These are phyloP conservation scores for Tetrahymena malaccensis DNA, from an alignment of 73 alveolate species.

Conservation along the genomic window DNA sequence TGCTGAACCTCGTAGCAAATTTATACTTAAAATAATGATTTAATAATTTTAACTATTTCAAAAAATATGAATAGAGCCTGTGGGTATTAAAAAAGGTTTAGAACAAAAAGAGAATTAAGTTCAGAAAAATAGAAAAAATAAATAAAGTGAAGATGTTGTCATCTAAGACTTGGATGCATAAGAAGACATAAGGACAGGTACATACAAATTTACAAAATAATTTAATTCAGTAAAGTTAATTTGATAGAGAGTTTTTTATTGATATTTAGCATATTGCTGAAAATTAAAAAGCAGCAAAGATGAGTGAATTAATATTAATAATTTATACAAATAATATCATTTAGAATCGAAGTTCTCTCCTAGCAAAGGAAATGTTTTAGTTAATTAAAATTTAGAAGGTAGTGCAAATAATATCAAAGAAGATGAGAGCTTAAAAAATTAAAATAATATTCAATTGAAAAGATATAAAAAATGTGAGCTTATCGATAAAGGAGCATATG, in stretches of 20 bases:
- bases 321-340: background rate
- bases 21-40: background rate
- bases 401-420: background rate
- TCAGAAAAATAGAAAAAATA: background rate
- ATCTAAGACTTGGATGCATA: background rate
- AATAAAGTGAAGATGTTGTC: background rate
- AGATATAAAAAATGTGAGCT: background rate
- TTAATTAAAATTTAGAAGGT: background rate
- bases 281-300: too few species aligned
- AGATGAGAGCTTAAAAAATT: background rate
- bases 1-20: background rate
- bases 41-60: background rate
- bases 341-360: background rate
- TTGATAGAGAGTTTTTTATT: background rate
- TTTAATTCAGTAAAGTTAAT: background rate
- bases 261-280: too few species aligned
- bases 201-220: background rate
- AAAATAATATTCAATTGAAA: background rate
- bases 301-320: background rate
- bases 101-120: background rate
- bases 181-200: background rate
- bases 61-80: background rate
- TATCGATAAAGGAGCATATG: constrained; percentile 19
- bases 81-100: background rate
- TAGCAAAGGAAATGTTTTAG: background rate